Base-by-base conservation (phyloP, 2,329 filamentous ascomycete genomes). In the Epichloe hybrida region DNA sequence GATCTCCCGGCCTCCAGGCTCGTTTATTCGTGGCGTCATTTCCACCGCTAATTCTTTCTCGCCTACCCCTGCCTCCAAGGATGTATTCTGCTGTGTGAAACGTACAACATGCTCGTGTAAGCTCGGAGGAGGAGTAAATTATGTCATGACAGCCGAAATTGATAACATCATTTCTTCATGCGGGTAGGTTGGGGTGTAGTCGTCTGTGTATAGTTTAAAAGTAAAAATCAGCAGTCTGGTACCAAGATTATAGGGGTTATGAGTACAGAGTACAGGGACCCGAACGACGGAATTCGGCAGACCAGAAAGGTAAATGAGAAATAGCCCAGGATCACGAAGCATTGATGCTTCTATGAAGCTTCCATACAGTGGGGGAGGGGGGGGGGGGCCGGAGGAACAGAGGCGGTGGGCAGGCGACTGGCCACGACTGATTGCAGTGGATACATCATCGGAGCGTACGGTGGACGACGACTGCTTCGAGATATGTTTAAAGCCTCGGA, bases 331-430 rank as follows among this genome's bases (percentile, higher is more conserved):
- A 36, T 45, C 48, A 39, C 45, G 47, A 44, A 39, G 48, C 27
- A 31, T 31, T 31, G 52, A 52, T 47, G 50, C 53, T 55, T 55
- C 53, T 21, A 55, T 17, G 45, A 54, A 46, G 50, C 54, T 55
- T 55, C 54, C 34, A 55, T 50, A 44, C 35, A 34, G 50, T 50
- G 50, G 52, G 44, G 17, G 17, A 17, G 17, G 17, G 1, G 17
- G 17, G 17, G 17, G 52, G 52, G 39, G 46, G 8, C 23, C 35
- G 45, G 34, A 23, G 20, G 20, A 45, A 34, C 23, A 23, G 40
- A 42, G 40, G 15, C 51, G 12, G 38, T 37, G 34, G 51, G 15
- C n/a, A 21, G 27, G 42, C 31, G 5, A 38, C 17, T 45, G 21
- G 49, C 35, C 35, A 17, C 31, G 43, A 35, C 45, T 47, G 34